Percentiles rank a stretch among this genome's conserved stretches.
Conservation (phyloP, 1,139 yeast species). For the Geotrichum bryndzae region DNA sequence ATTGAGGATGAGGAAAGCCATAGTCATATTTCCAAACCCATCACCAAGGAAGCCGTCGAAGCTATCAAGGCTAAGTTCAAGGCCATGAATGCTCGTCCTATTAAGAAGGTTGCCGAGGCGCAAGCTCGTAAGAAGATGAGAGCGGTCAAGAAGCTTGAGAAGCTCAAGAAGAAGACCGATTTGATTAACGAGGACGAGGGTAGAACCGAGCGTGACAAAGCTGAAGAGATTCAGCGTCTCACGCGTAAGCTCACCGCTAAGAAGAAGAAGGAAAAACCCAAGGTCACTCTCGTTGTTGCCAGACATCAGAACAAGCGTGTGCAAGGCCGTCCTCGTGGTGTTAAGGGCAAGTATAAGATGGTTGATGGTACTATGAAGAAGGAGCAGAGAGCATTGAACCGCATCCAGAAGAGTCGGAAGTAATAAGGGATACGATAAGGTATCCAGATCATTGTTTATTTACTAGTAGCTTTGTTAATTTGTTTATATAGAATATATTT, state of each 20-base stretch:
- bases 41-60: constrained; percentile 92
- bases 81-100: constrained; percentile 93
- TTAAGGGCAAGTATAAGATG: constrained; percentile 97
- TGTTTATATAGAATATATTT: neutral
- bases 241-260: constrained; percentile 71
- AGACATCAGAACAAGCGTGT: constrained; percentile 77
- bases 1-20: constrained; percentile 84
- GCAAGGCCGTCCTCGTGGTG: constrained; percentile 94
- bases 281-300: constrained; percentile 88
- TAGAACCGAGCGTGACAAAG: constrained; percentile 87
- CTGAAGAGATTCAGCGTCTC: constrained; percentile 82
- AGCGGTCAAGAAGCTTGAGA: constrained; percentile 81
- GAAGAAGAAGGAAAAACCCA: constrained; percentile 70
- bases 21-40: constrained; percentile 80
- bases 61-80: constrained; percentile 86
- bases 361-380: constrained; percentile 98
- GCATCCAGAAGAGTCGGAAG: constrained; percentile 79
- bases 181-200: constrained; percentile 80
- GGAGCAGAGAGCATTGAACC: constrained; percentile 86
- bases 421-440: constrained; percentile 9
- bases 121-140: constrained; percentile 95
- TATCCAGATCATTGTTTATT: neutral
- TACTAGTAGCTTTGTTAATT: constrained; percentile 6
- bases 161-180: constrained; percentile 90
- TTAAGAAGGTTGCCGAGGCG: constrained; percentile 95